Evolutionary conservation across 306 rosid genomes (phyloP).

Genomic region (Pachyrhizus erosus): DNA sequence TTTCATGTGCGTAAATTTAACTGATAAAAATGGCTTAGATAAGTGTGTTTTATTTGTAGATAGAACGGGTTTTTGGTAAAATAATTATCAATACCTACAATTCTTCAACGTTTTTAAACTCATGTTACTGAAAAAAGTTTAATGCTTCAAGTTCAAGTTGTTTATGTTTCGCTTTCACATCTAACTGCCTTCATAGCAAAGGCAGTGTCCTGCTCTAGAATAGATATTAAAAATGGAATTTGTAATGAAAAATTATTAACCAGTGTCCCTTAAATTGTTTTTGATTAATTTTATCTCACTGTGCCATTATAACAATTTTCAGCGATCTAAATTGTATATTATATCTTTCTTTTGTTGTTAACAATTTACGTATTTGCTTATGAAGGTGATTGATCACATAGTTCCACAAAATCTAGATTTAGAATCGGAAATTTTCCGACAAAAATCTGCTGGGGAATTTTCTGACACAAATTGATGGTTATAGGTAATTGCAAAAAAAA

Average conservation of each 20-base stretch:
- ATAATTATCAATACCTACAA: not conserved
- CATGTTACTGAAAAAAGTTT: too few relatives aligned
- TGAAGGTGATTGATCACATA: not conserved
- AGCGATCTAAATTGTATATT: not conserved
- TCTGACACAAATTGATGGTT: not conserved
- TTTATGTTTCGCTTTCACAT: not conserved
- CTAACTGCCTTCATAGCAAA: constrained; percentile 24
- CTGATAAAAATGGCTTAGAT: not conserved
- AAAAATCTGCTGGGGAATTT: not conserved
- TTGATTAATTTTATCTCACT: too few relatives aligned
- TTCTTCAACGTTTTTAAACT: not conserved
- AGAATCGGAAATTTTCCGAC: not conserved
- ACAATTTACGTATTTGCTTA: not conserved
- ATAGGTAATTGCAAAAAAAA: not conserved
- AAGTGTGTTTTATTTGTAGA: not conserved
- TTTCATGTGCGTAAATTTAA: not conserved
- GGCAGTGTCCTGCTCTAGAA: constrained; percentile 3
- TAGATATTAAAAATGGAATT: not conserved
- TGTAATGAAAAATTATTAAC: not conserved
- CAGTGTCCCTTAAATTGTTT: too few relatives aligned
- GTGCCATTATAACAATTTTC: not conserved
- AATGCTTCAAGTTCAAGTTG: constrained; percentile 12
- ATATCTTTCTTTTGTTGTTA: too few relatives aligned
- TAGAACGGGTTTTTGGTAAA: not conserved
- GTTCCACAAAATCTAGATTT: not conserved